phyloP scores from a whole-genome alignment of 352 stramenopile genomes.

The Phytopythium chamaehyphon region DNA sequence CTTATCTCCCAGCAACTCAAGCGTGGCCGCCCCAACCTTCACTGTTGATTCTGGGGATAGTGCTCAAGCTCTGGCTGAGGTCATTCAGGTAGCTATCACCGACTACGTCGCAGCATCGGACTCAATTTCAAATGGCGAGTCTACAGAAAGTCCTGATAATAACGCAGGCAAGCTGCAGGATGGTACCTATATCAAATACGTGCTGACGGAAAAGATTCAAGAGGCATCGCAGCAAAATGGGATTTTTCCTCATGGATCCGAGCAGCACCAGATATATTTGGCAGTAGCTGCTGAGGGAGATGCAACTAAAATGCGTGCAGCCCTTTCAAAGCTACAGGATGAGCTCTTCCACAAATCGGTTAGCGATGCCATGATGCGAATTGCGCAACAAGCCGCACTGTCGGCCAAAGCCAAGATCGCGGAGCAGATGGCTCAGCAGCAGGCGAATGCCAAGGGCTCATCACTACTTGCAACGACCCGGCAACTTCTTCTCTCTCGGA shows the following conservation, averaged over 20 bases:
- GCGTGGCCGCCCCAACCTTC: neutral
- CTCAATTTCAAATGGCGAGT: neutral
- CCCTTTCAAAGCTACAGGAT: constrained; percentile 53
- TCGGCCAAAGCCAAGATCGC: constrained; percentile 81
- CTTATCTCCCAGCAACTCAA: neutral
- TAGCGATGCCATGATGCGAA: constrained; percentile 80
- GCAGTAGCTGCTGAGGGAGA: constrained; percentile 41
- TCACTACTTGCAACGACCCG: constrained; percentile 74
- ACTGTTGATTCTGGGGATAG: neutral
- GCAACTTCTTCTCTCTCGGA: constrained; percentile 45
- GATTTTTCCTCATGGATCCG: constrained; percentile 64
- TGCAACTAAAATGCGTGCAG: constrained; percentile 48
- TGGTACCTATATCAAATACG: constrained; percentile 68
- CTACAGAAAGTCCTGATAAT: neutral
- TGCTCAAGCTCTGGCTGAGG: neutral
- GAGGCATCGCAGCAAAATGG: constrained; percentile 63
- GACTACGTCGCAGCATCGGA: neutral
- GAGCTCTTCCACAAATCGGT: constrained; percentile 67
- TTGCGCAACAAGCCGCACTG: constrained; percentile 71
- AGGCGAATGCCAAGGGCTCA: constrained; percentile 44
- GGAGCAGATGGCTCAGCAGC: constrained; percentile 69
- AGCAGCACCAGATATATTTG: constrained; percentile 53
- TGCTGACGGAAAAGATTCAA: constrained; percentile 69
- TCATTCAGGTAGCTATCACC: constrained; percentile 1
- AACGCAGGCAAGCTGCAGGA: neutral